Conservation (phyloP, 2,329 filamentous ascomycete genomes). For the Alternaria incomplexa region DNA sequence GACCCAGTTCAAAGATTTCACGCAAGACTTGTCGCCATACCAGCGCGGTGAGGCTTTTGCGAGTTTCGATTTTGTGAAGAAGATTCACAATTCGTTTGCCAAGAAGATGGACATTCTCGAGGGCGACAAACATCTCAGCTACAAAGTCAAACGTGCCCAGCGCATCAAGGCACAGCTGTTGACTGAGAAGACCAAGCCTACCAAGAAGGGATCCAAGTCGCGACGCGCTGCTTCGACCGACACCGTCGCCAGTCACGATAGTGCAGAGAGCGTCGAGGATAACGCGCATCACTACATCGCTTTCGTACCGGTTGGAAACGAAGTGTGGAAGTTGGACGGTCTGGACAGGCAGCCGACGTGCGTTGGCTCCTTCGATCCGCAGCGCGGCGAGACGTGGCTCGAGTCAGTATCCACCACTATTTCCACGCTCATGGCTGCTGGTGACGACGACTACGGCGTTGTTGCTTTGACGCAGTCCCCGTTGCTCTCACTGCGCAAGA, state of each 20-base stretch:
- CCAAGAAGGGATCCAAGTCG: slow-evolving; percentile 52
- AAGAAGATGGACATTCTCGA: slow-evolving; percentile 66
- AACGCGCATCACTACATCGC: slow-evolving; percentile 86
- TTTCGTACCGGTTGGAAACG: slow-evolving; percentile 76
- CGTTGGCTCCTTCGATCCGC: slow-evolving; percentile 54
- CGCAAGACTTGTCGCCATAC: slow-evolving; percentile 70
- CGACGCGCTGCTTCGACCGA: slow-evolving; percentile 37
- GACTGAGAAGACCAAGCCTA: slow-evolving; percentile 21
- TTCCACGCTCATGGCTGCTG: slow-evolving; percentile 69
- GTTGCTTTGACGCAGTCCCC: slow-evolving; percentile 76
- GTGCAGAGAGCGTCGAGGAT: slow-evolving; percentile 60
- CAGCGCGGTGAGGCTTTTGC: slow-evolving; percentile 78
- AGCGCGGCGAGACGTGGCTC: slow-evolving; percentile 66
- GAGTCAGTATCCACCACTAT: slow-evolving; percentile 69
- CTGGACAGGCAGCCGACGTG: slow-evolving; percentile 73
- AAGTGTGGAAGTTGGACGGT: slow-evolving; percentile 89
- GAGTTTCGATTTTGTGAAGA: slow-evolving; percentile 76
- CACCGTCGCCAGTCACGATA: slow-evolving; percentile 43
- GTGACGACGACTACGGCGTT: slow-evolving; percentile 76
- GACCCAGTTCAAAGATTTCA: slow-evolving; percentile 73
- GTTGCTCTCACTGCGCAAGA: slow-evolving; percentile 54
- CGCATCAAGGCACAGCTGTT: slow-evolving; percentile 21
- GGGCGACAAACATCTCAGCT: slow-evolving; percentile 73
- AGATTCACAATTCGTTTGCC: slow-evolving; percentile 87
- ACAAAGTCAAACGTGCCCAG: slow-evolving; percentile 57